Base-by-base conservation (phyloP, 306 rosid species). In the Bauhinia variegata region DNA sequence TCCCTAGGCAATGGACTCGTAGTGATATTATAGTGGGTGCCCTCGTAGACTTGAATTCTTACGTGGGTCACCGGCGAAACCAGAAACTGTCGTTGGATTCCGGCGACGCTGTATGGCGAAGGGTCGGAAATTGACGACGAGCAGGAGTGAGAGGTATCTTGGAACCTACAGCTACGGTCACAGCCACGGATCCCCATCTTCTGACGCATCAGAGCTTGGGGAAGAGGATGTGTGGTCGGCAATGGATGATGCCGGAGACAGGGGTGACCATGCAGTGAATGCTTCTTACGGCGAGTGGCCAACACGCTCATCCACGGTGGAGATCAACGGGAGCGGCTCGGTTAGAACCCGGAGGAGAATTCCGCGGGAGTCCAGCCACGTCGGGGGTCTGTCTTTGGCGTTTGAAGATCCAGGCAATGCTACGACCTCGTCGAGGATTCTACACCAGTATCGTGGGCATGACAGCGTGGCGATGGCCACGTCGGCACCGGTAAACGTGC, bases 211-310 rank as follows among this genome's bases (percentile, higher is more conserved):
- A 56, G 99, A 93, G 82, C 82, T 93, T 76, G 83, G 76, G 7
- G 99, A 90, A 60, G 97, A 88, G 42, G 99, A 93, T 57, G 71
- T 93, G 33, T 93, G 99, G 99, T 81, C 89, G 11, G 71, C 83
- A 19, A 81, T 67, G 10, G 91, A 76, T 2, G 77, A 34, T 32
- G 32, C 54, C 16, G 48, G 41, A 59, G 80, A 75, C 30, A 10
- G 48, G 13, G 77, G 68, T 8, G 78, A 75, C 19, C 51, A 16
- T 16, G 60, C 18, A 1, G 43, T 33, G 4, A 73, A 57, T 18
- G 31, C 12, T 32, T 54, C 79, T 4, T 48, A 31, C 28, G 61
- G 47, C 10, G 87, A 83, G 15, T 71, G 80, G 84, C n/a, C n/a
- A n/a, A n/a, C n/a, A n/a, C n/a, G n/a, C n/a, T n/a, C n/a, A n/a